A percentile compares a stretch with the other conserved stretches of the same genome.
These are phyloP conservation scores for Acanthamoeba lenticulata DNA, from an alignment of 208 protist species.

Conservation along the genomic window DNA sequence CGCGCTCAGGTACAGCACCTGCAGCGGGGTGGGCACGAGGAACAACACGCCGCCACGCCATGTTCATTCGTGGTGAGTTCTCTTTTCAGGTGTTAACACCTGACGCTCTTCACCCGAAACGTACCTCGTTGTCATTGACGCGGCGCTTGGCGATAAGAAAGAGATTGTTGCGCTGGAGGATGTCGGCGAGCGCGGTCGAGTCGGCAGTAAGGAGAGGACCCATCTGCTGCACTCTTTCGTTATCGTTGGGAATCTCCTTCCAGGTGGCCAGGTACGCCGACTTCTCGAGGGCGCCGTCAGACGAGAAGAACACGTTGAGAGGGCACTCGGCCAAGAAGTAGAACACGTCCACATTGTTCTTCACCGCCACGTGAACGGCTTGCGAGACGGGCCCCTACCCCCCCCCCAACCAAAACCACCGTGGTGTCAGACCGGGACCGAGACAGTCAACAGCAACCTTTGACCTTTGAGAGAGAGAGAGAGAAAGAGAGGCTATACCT, in stretches of 20 bases:
- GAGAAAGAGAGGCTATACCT: neutral
- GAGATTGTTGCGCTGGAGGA: slow-evolving; percentile 7
- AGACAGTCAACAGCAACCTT: neutral
- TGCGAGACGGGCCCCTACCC: slow-evolving; percentile 62
- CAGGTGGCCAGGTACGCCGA: neutral
- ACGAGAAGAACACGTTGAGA: slow-evolving; percentile 71
- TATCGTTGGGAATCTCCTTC: slow-evolving; percentile 48
- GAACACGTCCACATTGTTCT: slow-evolving; percentile 79
- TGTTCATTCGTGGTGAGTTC: too few species aligned
- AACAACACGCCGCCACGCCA: neutral
- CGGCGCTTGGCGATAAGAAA: slow-evolving; percentile 48
- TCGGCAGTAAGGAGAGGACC: neutral
- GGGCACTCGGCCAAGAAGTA: slow-evolving; percentile 75
- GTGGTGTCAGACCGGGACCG: neutral
- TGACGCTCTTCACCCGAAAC: neutral
- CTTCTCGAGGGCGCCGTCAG: slow-evolving; percentile 69
- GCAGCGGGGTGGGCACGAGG: neutral
- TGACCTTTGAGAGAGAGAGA: neutral
- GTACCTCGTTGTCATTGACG: slow-evolving; percentile 3
- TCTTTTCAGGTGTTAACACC: too few species aligned
- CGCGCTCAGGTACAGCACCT: slow-evolving; percentile 37
- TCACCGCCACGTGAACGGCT: slow-evolving; percentile 77
- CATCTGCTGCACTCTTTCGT: neutral
- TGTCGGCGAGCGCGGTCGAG: neutral
- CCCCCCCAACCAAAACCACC: neutral